Percentiles rank a stretch among this genome's conserved stretches.
Conservation (phyloP, 495 filamentous ascomycete genomes). For the Saxispiralis lemnorum region DNA sequence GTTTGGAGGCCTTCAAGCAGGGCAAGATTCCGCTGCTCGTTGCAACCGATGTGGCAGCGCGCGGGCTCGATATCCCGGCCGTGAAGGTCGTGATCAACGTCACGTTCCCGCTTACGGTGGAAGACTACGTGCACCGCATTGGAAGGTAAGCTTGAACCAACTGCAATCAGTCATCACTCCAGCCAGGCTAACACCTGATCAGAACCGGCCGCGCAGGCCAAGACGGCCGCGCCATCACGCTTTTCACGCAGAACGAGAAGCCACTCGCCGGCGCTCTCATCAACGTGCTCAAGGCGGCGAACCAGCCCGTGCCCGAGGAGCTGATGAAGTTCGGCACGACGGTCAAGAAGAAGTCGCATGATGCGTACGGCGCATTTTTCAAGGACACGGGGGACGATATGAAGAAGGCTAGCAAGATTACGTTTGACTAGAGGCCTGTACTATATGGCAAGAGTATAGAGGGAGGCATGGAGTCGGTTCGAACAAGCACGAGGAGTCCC, state of each 20-base stretch:
- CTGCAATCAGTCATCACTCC: background rate
- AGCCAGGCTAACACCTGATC: slow-evolving; percentile 16
- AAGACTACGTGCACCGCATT: slow-evolving; percentile 97
- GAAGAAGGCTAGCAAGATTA: slow-evolving; percentile 81
- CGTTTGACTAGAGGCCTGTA: slow-evolving; percentile 40
- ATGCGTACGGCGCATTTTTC: slow-evolving; percentile 80
- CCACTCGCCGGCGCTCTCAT: slow-evolving; percentile 69
- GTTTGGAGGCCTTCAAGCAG: slow-evolving; percentile 70
- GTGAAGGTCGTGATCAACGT: slow-evolving; percentile 86
- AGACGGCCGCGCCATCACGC: slow-evolving; percentile 72
- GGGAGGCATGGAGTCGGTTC: no score
- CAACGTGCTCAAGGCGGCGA: slow-evolving; percentile 78
- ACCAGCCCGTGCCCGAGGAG: slow-evolving; percentile 73
- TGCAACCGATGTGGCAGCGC: slow-evolving; percentile 89
- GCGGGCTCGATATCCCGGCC: slow-evolving; percentile 85
- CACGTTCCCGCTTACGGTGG: slow-evolving; percentile 55
- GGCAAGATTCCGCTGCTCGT: slow-evolving; percentile 79
- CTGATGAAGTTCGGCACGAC: slow-evolving; percentile 91
- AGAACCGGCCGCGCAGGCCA: slow-evolving; percentile 86
- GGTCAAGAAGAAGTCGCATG: slow-evolving; percentile 94
- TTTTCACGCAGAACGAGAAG: slow-evolving; percentile 93
- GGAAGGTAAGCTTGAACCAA: slow-evolving; percentile 23
- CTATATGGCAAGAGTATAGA: no score
- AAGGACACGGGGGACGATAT: slow-evolving; percentile 52
- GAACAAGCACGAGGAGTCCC: no score